phyloP scores from a whole-genome alignment of 148 eudicot species.

The Nepenthes gracilis region DNA sequence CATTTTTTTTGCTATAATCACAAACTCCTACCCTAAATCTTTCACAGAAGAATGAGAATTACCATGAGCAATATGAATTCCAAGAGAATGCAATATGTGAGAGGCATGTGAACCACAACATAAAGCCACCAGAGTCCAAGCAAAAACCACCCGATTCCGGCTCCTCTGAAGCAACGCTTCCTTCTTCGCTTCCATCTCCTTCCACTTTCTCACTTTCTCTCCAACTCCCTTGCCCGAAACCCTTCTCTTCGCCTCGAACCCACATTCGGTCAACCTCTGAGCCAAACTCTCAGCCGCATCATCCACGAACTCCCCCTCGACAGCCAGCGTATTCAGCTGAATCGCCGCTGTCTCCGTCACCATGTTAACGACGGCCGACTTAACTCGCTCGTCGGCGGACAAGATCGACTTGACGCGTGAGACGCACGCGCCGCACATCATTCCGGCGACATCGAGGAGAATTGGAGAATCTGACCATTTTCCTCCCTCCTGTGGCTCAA shows the following conservation, averaged over 20 bases:
- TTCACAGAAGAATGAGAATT: not conserved
- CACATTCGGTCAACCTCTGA: slow-evolving; percentile 61
- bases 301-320: not conserved
- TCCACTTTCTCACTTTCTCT: slow-evolving; percentile 81
- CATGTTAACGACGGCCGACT: slow-evolving; percentile 81
- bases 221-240: slow-evolving; percentile 51
- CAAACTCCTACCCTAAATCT: too few relatives aligned
- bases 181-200: slow-evolving; percentile 53
- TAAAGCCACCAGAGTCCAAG: slow-evolving; percentile 83
- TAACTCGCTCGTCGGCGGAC: slow-evolving; percentile 60
- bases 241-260: slow-evolving; percentile 61
- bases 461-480: slow-evolving; percentile 17
- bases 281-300: slow-evolving; percentile 53
- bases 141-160: slow-evolving; percentile 58
- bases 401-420: slow-evolving; percentile 65
- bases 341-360: slow-evolving; percentile 85
- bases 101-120: slow-evolving; percentile 85
- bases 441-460: slow-evolving; percentile 69
- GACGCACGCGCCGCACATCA: slow-evolving; percentile 91
- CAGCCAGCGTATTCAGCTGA: slow-evolving; percentile 32
- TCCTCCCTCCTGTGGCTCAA: not conserved
- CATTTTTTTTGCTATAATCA: not conserved
- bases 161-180: slow-evolving; percentile 45
- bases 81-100: slow-evolving; percentile 72
- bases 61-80: slow-evolving; percentile 91